phyloP scores from a whole-genome alignment of 164 flowering plant species.

The Saururus chinensis region DNA sequence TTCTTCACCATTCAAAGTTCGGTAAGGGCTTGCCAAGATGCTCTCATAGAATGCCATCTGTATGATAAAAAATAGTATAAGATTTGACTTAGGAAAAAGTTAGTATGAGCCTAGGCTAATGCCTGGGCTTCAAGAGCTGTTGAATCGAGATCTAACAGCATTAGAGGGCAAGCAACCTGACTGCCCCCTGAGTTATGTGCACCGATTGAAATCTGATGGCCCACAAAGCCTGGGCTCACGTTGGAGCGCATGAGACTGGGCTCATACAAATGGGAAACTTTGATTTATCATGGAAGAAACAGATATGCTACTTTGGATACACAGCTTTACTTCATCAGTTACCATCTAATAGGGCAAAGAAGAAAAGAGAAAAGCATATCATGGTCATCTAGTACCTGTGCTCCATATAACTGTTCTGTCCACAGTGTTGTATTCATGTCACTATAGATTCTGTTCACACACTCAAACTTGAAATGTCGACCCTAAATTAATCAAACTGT shows the following conservation, averaged over 20 bases:
- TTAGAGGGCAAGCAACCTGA: too few species aligned
- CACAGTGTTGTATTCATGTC: constrained; percentile 66
- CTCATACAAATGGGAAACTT: too few species aligned
- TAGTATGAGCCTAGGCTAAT: too few species aligned
- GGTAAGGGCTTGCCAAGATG: constrained; percentile 67
- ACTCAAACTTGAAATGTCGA: constrained; percentile 83
- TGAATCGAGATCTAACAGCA: too few species aligned
- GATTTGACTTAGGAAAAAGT: too few species aligned
- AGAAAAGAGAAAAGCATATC: not conserved
- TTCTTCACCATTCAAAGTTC: constrained; percentile 86
- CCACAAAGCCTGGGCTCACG: too few species aligned
- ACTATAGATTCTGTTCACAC: constrained; percentile 81
- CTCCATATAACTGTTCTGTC: constrained; percentile 88
- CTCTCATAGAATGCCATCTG: constrained; percentile 94
- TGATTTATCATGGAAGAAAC: too few species aligned
- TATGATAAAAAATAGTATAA: not conserved
- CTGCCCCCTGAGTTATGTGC: too few species aligned
- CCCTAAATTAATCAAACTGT: constrained; percentile 40
- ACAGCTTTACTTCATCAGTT: not conserved
- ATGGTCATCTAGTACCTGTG: constrained; percentile 49
- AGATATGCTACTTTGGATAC: not conserved
- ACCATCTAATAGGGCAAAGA: not conserved
- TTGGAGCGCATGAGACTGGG: too few species aligned
- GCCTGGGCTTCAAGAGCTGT: too few species aligned
- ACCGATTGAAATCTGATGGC: too few species aligned